Evolutionary conservation across 495 filamentous ascomycete species (phyloP), one percentile per base, ranked within the genome.

Genomic region (Penicillium malachiteum): DNA sequence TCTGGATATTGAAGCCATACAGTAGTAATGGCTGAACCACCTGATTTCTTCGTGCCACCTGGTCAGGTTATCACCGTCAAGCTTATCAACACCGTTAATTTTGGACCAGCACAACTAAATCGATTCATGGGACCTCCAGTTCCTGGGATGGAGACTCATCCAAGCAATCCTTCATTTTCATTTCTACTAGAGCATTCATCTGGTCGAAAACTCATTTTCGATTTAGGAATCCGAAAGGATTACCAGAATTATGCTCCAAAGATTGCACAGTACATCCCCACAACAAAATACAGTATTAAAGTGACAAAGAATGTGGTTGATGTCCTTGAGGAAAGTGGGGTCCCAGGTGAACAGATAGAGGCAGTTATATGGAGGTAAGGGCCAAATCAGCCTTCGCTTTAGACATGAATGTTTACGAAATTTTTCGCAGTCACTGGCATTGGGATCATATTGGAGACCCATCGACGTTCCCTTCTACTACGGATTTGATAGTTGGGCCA

Each of bases 391-490:
- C 3, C 42, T 18, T 43, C 3, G 4, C 21, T 30, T 31, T 44
- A 10, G 7, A 37, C 12, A 30, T 12, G 12, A 8, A 12, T 21
- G 42, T 13, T 30, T 4, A 26, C 21, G 21, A 11, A 11, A 1
- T 11, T 30, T 3, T 5, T 32, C 11, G 7, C 12, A 37, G 34
- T n/a, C 83, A 86, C 54, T 60, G 64, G 33, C 85, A 88, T 59
- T 79, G 80, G 50, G 84, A 86, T 54, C 85, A 87, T 62, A 72
- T 68, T 3, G 84, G 82, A 9, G 73, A 85, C 43, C 67, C 75
- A 4, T 64, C 67, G 1, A 72, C 58, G 8, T 85, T 87, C 51
- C 74, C 72, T 2, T 41, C 70, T 0, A 68, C 59, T 30, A 81
- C 81, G 1, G 60, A 70, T 7, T 55, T 88, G 1, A 63, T 83